Conservation (phyloP, 2,329 filamentous ascomycete genomes). For the Diplodia scrobiculata region DNA sequence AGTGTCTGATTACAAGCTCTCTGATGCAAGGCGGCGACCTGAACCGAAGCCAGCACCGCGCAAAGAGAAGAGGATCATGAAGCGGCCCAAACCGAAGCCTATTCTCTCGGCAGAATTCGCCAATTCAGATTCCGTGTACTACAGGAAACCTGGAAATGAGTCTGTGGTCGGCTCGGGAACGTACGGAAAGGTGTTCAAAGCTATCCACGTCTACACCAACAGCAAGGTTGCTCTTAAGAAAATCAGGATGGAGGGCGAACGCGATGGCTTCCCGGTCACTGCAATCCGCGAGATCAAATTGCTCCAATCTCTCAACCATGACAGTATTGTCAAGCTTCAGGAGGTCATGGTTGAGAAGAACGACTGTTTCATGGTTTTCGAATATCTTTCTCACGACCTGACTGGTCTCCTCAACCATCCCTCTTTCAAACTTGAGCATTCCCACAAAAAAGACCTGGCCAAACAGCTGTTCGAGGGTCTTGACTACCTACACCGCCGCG, state of each 20-base stretch:
- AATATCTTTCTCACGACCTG: constrained; percentile 94
- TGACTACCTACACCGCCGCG: constrained; percentile 86
- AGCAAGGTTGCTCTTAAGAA: constrained; percentile 82
- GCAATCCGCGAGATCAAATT: constrained; percentile 90
- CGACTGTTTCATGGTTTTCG: constrained; percentile 99
- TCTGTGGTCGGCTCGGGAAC: constrained; percentile 95
- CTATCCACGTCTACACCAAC: constrained; percentile 87
- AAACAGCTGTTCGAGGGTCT: constrained; percentile 91
- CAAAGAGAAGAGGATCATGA: constrained; percentile 64
- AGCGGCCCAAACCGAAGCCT: constrained; percentile 70
- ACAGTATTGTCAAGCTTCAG: constrained; percentile 78
- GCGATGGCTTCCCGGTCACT: constrained; percentile 87
- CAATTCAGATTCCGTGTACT: constrained; percentile 86
- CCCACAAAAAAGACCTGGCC: constrained; percentile 90
- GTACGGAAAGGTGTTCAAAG: constrained; percentile 94
- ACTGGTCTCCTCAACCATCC: constrained; percentile 95
- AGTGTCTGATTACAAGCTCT: constrained; percentile 29
- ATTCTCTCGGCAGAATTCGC: constrained; percentile 71
- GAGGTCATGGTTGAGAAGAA: constrained; percentile 99
- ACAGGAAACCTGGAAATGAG: constrained; percentile 93
- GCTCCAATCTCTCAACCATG: constrained; percentile 79
- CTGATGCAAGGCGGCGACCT: constrained; percentile 36
- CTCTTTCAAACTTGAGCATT: constrained; percentile 77
- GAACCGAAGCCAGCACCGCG: constrained; percentile 41
- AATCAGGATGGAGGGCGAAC: constrained; percentile 90